Conservation (phyloP, 163 green algal species). For the Scenedesmus sp. region DNA sequence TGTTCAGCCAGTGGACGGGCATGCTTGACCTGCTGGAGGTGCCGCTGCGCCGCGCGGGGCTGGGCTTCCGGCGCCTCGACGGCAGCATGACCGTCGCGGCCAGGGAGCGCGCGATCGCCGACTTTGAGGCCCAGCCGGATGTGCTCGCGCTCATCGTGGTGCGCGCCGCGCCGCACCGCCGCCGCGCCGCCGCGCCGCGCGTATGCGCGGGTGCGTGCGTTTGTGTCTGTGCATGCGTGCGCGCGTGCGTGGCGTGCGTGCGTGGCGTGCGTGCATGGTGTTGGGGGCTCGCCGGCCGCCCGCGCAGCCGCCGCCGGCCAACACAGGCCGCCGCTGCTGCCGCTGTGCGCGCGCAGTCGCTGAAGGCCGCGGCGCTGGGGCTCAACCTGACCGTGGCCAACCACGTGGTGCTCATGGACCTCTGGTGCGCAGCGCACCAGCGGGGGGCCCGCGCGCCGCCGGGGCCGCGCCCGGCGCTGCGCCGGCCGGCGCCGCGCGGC, state of each 20-base stretch:
- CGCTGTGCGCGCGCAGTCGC: conserved; percentile 52
- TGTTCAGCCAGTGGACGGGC: conserved; percentile 86
- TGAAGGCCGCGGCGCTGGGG: conserved; percentile 85
- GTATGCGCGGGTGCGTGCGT: neutral
- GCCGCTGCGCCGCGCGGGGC: conserved; percentile 63
- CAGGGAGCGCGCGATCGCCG: conserved; percentile 73
- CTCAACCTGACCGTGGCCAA: conserved; percentile 92
- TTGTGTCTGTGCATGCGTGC: too few species aligned
- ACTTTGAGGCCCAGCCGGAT: conserved; percentile 74
- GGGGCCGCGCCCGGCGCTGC: too few species aligned
- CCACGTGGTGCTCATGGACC: conserved; percentile 90
- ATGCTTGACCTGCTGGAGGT: conserved; percentile 92
- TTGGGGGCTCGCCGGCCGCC: neutral
- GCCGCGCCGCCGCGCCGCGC: too few species aligned
- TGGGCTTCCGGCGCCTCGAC: conserved; percentile 75
- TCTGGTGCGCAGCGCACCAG: too few species aligned
- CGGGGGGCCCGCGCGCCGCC: conserved; percentile 31
- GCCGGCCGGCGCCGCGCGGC: too few species aligned
- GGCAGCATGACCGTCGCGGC: conserved; percentile 83
- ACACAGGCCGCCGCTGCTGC: neutral
- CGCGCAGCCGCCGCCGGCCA: neutral
- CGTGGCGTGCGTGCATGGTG: too few species aligned
- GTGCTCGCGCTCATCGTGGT: conserved; percentile 70
- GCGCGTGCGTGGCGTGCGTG: too few species aligned
- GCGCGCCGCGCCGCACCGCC: too few species aligned